phyloP scores from a whole-genome alignment of 2,329 filamentous ascomycete species.

The Aureobasidium pullulans region DNA sequence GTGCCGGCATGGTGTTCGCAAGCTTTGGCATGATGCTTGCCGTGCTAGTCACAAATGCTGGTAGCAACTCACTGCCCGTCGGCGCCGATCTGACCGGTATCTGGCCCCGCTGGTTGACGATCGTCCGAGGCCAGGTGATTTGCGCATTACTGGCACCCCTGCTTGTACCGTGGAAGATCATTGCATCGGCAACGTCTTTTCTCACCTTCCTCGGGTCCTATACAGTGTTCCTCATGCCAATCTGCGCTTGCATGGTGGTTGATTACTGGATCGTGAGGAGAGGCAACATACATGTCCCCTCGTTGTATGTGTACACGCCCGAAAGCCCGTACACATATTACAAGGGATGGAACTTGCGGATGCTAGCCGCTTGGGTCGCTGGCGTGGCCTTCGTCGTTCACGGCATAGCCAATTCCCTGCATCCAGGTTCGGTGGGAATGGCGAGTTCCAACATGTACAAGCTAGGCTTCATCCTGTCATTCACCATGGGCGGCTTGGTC shows the following conservation, averaged over 20 bases:
- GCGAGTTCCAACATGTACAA: not conserved
- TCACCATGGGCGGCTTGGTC: not conserved
- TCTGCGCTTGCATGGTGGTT: not conserved
- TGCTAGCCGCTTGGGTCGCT: not conserved
- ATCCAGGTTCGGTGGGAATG: not conserved
- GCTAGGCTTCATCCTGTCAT: constrained; percentile 1
- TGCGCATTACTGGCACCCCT: not conserved
- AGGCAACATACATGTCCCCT: not conserved
- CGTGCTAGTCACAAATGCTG: not conserved
- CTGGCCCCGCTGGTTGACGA: not conserved
- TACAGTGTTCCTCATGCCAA: not conserved
- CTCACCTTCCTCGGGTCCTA: constrained; percentile 3
- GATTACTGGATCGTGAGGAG: not conserved
- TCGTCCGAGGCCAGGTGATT: not conserved
- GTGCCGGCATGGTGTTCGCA: not conserved
- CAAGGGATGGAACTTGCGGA: constrained; percentile 6
- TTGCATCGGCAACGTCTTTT: not conserved
- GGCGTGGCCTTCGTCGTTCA: not conserved
- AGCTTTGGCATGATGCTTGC: constrained; percentile 4
- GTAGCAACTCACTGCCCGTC: constrained; percentile 1
- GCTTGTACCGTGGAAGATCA: constrained; percentile 8
- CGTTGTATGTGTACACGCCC: not conserved
- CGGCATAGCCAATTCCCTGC: not conserved
- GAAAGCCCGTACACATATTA: not conserved
- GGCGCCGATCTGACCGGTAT: not conserved